Percentiles rank a stretch among this genome's conserved stretches.
These are phyloP conservation scores for Brassica hybrid DNA, from an alignment of 441 rosid genomes.

Conservation along the genomic window DNA sequence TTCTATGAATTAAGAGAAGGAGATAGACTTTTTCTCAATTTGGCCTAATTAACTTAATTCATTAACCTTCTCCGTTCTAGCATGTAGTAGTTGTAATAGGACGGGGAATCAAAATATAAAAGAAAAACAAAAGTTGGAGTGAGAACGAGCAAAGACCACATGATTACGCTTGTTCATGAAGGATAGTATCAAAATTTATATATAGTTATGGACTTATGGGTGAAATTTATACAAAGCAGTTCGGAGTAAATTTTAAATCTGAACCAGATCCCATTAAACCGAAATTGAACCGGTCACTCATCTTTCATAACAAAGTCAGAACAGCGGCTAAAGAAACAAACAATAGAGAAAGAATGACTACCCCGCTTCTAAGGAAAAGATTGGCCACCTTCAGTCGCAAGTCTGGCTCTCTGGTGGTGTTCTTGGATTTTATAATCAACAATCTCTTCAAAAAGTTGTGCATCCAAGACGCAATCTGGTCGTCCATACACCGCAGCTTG, in stretches of 20 bases:
- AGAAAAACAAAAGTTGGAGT: too few relatives aligned
- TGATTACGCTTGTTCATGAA: too few relatives aligned
- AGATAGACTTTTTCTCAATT: too few relatives aligned
- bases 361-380: constrained; percentile 3
- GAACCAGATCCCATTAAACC: neutral
- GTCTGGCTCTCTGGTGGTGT: constrained; percentile 73
- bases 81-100: too few relatives aligned
- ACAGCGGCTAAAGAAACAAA: neutral
- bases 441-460: constrained; percentile 68
- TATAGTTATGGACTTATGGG: neutral
- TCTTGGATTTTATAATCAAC: constrained; percentile 79
- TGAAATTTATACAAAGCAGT: neutral
- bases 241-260: neutral
- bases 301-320: constrained; percentile 1
- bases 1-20: too few relatives aligned
- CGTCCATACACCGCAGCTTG: constrained; percentile 90
- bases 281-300: constrained; percentile 8
- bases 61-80: too few relatives aligned
- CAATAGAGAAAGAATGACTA: neutral
- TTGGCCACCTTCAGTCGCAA: constrained; percentile 56
- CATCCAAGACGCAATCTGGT: constrained; percentile 68
- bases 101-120: too few relatives aligned
- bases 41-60: too few relatives aligned
- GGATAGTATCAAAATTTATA: too few relatives aligned
- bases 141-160: too few relatives aligned